phyloP scores from a whole-genome alignment of 331 rosid species.

The Malus hybrid region DNA sequence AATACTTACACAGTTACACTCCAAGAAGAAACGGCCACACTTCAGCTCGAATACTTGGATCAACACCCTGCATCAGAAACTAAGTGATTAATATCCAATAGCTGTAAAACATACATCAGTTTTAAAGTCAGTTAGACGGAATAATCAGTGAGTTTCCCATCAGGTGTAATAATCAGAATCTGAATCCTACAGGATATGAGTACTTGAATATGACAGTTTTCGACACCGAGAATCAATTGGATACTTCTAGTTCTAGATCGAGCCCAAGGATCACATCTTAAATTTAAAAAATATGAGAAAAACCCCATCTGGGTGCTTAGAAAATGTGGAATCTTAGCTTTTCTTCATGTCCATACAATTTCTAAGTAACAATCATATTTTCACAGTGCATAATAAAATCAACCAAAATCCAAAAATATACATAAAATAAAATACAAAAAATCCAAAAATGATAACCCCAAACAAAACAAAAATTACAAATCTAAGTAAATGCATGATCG shows the following conservation, averaged over 20 bases:
- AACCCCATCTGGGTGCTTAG: background rate
- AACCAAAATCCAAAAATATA: background rate
- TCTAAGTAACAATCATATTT: background rate
- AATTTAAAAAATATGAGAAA: slow-evolving; percentile 1
- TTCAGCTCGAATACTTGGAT: slow-evolving; percentile 68
- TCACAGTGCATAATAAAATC: background rate
- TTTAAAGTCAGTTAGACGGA: background rate
- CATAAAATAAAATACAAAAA: background rate
- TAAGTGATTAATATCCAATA: slow-evolving; percentile 13
- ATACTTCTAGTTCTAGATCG: too few relatives aligned
- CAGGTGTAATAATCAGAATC: slow-evolving; percentile 24
- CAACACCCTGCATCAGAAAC: slow-evolving; percentile 62
- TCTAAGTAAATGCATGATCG: background rate
- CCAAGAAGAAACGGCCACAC: slow-evolving; percentile 31
- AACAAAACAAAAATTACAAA: background rate
- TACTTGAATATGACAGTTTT: background rate
- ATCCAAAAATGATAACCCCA: background rate
- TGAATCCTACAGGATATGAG: slow-evolving; percentile 16
- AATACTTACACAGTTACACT: slow-evolving; percentile 50
- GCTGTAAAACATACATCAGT: background rate
- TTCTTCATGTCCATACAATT: background rate
- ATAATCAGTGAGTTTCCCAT: slow-evolving; percentile 60
- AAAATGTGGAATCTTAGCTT: background rate
- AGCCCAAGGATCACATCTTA: slow-evolving; percentile 8
- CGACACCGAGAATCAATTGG: slow-evolving; percentile 11